Percentiles rank a stretch among this genome's conserved stretches.
Evolutionary conservation across 1,139 yeast species (phyloP).

Genomic region (Petasospora fabianii): DNA sequence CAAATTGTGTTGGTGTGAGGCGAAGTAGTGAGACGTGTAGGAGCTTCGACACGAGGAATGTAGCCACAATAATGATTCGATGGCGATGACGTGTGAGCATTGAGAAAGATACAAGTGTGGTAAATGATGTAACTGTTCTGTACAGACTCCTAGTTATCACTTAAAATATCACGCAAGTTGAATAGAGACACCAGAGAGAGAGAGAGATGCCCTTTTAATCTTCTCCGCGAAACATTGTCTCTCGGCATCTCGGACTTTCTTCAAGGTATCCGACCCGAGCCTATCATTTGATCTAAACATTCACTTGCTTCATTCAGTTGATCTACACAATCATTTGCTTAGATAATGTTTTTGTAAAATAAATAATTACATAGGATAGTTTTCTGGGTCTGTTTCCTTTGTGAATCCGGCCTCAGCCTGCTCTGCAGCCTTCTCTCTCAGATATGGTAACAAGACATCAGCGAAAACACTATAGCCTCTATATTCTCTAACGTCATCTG

Average conservation of each 20-base stretch:
- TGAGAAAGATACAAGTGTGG: neutral
- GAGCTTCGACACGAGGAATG: conserved; percentile 5
- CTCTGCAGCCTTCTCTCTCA: conserved; percentile 45
- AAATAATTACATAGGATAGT: conserved; percentile 7
- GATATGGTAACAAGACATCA: conserved; percentile 51
- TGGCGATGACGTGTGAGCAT: conserved; percentile 1
- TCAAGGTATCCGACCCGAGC: no score
- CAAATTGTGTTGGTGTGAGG: conserved; percentile 10
- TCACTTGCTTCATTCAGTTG: no score
- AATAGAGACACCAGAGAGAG: no score
- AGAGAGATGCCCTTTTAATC: no score
- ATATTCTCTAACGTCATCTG: conserved; percentile 53
- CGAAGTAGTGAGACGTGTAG: conserved; percentile 4
- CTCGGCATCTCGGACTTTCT: no score
- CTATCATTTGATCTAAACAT: no score
- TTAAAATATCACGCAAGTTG: no score
- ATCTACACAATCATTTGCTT: no score
- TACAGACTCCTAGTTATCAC: no score
- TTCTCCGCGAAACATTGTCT: no score
- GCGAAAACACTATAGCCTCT: conserved; percentile 54
- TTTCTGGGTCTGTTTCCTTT: conserved; percentile 14
- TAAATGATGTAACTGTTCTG: neutral
- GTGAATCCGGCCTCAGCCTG: conserved; percentile 48
- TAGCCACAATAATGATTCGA: neutral
- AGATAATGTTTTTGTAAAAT: no score